Percentiles rank a stretch among this genome's conserved stretches.
Conservation (phyloP, 257 asterid species). For the Forsythia viridissima region DNA sequence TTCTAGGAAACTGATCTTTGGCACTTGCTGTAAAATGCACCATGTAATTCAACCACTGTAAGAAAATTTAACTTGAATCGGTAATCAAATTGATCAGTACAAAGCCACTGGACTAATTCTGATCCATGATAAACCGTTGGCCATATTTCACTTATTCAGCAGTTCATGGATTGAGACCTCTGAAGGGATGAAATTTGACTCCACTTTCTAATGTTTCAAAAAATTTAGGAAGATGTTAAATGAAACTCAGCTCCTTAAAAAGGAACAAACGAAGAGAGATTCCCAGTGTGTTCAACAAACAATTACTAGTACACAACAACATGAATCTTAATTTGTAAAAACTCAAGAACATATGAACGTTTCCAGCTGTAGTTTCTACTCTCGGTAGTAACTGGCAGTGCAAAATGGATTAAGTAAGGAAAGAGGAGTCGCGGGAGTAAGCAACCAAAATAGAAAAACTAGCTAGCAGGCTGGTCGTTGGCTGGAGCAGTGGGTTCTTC, state of each 20-base stretch:
- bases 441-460: constrained; percentile 15
- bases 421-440: constrained; percentile 8
- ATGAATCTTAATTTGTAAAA: constrained; percentile 7
- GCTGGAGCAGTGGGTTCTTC: constrained; percentile 44
- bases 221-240: background rate
- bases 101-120: background rate
- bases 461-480: constrained; percentile 39
- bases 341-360: constrained; percentile 5
- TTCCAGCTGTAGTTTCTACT: constrained; percentile 11
- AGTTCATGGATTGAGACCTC: background rate
- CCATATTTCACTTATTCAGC: background rate
- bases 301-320: constrained; percentile 23
- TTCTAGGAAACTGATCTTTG: no score
- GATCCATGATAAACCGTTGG: no score
- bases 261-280: constrained; percentile 11
- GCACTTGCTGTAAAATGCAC: background rate
- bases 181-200: background rate
- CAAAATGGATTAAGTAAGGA: constrained; percentile 24
- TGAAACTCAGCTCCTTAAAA: background rate
- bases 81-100: background rate
- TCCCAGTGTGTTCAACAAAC: constrained; percentile 24
- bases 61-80: background rate
- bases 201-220: background rate
- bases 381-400: constrained; percentile 15
- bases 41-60: background rate